A percentile compares a stretch with the other conserved stretches of the same genome.
Conservation (phyloP, 2,329 filamentous ascomycete species). For the Malbranchea cinnamomea region DNA sequence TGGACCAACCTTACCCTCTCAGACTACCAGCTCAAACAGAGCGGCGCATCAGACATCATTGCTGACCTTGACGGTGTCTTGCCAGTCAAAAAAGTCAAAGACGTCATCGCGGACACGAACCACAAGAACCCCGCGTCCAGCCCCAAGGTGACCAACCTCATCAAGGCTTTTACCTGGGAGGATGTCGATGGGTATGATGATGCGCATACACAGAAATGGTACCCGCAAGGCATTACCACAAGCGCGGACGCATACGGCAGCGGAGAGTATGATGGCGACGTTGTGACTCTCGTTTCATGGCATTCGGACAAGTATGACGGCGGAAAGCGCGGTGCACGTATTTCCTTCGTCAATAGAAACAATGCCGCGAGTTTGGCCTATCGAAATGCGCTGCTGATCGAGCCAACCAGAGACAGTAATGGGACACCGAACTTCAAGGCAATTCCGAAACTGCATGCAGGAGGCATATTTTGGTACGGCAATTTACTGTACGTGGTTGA, state of each 20-base stretch:
- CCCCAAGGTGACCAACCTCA: neutral
- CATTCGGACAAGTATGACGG: conserved; percentile 3
- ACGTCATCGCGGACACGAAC: conserved; percentile 2
- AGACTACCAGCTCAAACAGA: conserved; percentile 1
- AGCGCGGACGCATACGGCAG: conserved; percentile 18
- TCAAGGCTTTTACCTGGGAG: conserved; percentile 4
- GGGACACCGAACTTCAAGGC: conserved; percentile 17
- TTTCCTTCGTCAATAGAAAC: conserved; percentile 5
- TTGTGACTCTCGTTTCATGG: conserved; percentile 23
- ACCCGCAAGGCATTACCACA: conserved; percentile 23
- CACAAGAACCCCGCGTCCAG: conserved; percentile 3
- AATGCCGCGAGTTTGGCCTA: conserved; percentile 9
- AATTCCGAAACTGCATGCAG: conserved; percentile 19
- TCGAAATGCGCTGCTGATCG: conserved; percentile 22
- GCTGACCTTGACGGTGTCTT: conserved; percentile 3
- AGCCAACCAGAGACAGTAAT: conserved; percentile 16
- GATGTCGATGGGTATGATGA: conserved; percentile 15
- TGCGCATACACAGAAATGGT: conserved; percentile 19
- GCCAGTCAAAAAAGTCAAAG: conserved; percentile 2
- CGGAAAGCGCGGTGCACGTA: conserved; percentile 2
- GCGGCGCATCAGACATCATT: conserved; percentile 1
- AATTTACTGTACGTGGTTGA: conserved; percentile 3
- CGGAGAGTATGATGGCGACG: conserved; percentile 20
- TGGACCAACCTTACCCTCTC: conserved; percentile 2
- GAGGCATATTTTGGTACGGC: conserved; percentile 12